phyloP scores from a whole-genome alignment of 345 rosid species.

The Gossypium rotundifolium region DNA sequence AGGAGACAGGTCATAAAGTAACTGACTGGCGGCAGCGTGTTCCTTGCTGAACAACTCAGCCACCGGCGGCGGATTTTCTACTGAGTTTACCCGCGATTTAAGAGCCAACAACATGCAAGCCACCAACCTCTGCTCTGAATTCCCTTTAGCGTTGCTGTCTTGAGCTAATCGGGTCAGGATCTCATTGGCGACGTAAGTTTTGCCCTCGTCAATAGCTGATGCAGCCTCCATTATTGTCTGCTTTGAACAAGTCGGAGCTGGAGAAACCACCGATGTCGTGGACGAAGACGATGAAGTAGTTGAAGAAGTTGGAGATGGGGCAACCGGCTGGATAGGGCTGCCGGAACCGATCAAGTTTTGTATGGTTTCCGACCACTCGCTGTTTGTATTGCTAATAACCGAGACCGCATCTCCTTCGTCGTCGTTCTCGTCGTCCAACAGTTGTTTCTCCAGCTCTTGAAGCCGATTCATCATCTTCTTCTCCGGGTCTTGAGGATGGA shows the following conservation, averaged over 20 bases:
- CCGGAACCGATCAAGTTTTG: slow-evolving; percentile 42
- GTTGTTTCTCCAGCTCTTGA: slow-evolving; percentile 76
- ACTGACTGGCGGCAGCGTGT: slow-evolving; percentile 49
- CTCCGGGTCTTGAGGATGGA: slow-evolving; percentile 38
- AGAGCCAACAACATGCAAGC: slow-evolving; percentile 59
- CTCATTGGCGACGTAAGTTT: neutral
- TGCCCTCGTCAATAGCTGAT: neutral
- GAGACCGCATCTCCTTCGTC: slow-evolving; percentile 65
- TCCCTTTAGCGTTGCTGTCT: neutral
- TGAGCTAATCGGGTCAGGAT: neutral
- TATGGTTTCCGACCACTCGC: slow-evolving; percentile 20
- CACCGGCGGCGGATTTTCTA: slow-evolving; percentile 46
- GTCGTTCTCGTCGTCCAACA: slow-evolving; percentile 61
- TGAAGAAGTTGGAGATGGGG: slow-evolving; percentile 64
- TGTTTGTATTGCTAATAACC: slow-evolving; percentile 59
- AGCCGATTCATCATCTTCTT: slow-evolving; percentile 67
- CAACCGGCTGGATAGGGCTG: slow-evolving; percentile 28
- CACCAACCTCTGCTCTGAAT: slow-evolving; percentile 12
- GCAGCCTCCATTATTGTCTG: slow-evolving; percentile 65
- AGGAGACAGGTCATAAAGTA: slow-evolving; percentile 63
- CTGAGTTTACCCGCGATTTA: slow-evolving; percentile 45
- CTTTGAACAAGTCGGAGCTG: slow-evolving; percentile 41
- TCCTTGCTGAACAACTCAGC: slow-evolving; percentile 54
- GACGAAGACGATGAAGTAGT: slow-evolving; percentile 68
- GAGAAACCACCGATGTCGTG: slow-evolving; percentile 54